These are phyloP conservation scores for Chaetomium cochliodes DNA, from an alignment of 495 filamentous ascomycete genomes.

Conservation along the genomic window DNA sequence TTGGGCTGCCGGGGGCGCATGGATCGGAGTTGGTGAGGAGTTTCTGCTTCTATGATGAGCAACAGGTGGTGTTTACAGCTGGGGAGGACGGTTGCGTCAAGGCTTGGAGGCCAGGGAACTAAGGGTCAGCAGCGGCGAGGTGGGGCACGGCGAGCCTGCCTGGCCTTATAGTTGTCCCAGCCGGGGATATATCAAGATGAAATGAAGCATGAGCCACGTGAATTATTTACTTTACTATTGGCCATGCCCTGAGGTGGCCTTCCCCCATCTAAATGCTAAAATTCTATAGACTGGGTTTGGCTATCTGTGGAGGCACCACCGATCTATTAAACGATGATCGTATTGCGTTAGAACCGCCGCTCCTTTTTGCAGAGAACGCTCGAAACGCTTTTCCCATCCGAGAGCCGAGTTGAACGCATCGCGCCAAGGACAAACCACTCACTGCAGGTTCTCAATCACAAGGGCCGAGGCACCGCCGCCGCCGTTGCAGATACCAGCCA, in stretches of 20 bases:
- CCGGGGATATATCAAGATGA: background rate
- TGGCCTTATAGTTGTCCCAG: no score
- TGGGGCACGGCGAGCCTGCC: no score
- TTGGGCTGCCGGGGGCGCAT: slow-evolving; percentile 73
- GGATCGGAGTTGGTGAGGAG: slow-evolving; percentile 81
- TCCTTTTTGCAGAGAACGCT: slow-evolving; percentile 7
- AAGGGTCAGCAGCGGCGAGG: background rate
- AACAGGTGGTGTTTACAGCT: slow-evolving; percentile 67
- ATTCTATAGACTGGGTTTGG: slow-evolving; percentile 32
- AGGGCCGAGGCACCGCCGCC: slow-evolving; percentile 91
- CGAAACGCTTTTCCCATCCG: background rate
- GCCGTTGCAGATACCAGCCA: slow-evolving; percentile 95
- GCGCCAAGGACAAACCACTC: slow-evolving; percentile 31
- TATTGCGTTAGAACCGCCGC: slow-evolving; percentile 12
- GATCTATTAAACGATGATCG: slow-evolving; percentile 25
- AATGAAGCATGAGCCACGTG: background rate
- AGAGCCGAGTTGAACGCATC: slow-evolving; percentile 2
- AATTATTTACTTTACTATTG: background rate
- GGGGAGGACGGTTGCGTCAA: slow-evolving; percentile 77
- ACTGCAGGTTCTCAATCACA: slow-evolving; percentile 72
- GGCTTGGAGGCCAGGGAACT: slow-evolving; percentile 53
- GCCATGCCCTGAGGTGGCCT: background rate
- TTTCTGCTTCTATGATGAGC: slow-evolving; percentile 70
- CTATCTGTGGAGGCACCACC: slow-evolving; percentile 11
- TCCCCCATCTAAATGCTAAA: background rate